A percentile compares a stretch with the other conserved stretches of the same genome.
Evolutionary conservation across 148 eudicot genomes (phyloP).

Genomic region (Selenicereus undatus): DNA sequence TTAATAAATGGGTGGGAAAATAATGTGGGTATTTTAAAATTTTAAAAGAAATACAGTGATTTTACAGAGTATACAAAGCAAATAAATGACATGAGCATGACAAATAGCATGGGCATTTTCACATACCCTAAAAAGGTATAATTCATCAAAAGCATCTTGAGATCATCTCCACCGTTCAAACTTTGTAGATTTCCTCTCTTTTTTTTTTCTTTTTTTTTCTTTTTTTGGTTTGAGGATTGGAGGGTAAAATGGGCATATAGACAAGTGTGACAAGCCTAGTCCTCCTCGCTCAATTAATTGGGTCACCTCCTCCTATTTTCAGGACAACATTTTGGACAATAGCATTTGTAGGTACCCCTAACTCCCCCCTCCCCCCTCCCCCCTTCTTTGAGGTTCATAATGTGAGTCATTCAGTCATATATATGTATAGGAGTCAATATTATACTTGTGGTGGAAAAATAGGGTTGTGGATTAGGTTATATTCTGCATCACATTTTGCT

Average conservation of each 20-base stretch:
- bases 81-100: conserved; percentile 22
- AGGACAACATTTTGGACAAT: neutral
- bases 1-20: neutral
- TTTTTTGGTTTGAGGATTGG: neutral
- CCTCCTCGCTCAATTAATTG: neutral
- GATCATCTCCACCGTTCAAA: conserved; percentile 15
- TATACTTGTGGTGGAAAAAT: neutral
- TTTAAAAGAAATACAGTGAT: neutral
- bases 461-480: neutral
- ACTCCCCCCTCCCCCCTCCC: neutral
- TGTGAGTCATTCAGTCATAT: no score
- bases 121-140: conserved; percentile 21
- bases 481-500: neutral
- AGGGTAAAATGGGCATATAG: conserved; percentile 8
- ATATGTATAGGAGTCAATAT: neutral
- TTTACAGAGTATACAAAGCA: neutral
- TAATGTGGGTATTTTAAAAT: neutral
- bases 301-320: neutral
- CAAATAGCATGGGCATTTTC: neutral
- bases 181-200: neutral
- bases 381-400: neutral
- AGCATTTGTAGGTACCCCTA: neutral
- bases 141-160: neutral
- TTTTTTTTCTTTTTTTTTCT: neutral
- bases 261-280: conserved; percentile 1